These are phyloP conservation scores for Escallonia rubra DNA, from an alignment of 129 eudicot genomes.

Conservation along the genomic window DNA sequence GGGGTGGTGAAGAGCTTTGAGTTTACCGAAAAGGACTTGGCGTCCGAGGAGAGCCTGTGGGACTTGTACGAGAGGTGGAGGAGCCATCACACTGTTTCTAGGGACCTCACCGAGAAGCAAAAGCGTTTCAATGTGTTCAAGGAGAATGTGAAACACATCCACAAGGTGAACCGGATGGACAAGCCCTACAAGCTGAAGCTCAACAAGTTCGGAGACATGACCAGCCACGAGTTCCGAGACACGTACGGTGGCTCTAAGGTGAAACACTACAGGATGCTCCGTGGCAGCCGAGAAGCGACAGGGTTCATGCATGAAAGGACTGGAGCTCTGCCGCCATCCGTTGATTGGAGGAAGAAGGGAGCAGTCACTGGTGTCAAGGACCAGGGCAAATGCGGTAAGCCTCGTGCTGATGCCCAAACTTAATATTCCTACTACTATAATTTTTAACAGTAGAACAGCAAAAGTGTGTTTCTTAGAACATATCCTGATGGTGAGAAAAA, in stretches of 20 bases:
- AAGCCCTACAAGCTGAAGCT: constrained; percentile 82
- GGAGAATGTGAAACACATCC: constrained; percentile 55
- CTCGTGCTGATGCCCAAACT: background rate
- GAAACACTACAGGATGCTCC: constrained; percentile 52
- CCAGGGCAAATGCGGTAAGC: constrained; percentile 78
- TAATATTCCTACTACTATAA: no score
- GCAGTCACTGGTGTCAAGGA: constrained; percentile 80
- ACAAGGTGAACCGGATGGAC: constrained; percentile 73
- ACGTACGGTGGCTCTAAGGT: constrained; percentile 60
- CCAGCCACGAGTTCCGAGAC: constrained; percentile 60
- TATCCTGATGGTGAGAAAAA: no score
- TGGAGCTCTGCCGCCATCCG: constrained; percentile 42
- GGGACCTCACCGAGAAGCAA: constrained; percentile 56
- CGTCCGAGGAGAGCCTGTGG: constrained; percentile 69
- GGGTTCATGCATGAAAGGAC: constrained; percentile 58
- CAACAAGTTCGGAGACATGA: constrained; percentile 81
- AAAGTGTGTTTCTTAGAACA: no score
- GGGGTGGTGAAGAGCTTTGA: constrained; percentile 48
- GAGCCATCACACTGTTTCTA: constrained; percentile 68
- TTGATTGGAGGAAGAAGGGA: constrained; percentile 81
- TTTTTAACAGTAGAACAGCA: no score
- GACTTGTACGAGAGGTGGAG: constrained; percentile 78
- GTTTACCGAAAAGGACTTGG: constrained; percentile 61
- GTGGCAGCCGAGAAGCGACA: constrained; percentile 38
- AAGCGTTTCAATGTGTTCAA: constrained; percentile 80